phyloP scores from a whole-genome alignment of 2,329 filamentous ascomycete genomes.

The Aspergillus vadensis region DNA sequence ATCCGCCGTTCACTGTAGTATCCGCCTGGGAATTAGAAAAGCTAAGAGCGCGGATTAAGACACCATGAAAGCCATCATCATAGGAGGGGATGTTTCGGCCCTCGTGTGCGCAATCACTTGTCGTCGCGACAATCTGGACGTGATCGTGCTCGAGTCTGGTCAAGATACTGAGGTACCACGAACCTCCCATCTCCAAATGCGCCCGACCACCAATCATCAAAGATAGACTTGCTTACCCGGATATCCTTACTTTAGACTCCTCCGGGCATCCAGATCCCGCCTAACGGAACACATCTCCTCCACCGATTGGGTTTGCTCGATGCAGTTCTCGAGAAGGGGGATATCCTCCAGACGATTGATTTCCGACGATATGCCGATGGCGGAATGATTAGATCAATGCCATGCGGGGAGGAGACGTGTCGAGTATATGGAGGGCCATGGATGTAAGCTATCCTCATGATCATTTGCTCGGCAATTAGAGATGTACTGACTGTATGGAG shows the following conservation, averaged over 20 bases:
- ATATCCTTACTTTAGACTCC: neutral
- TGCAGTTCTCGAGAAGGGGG: neutral
- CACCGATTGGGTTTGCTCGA: neutral
- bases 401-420: neutral
- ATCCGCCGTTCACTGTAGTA: no score
- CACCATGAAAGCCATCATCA: slow-evolving; percentile 3
- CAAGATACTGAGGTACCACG: neutral
- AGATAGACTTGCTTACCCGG: neutral
- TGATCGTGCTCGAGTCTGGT: neutral
- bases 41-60: no score
- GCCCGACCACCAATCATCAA: neutral
- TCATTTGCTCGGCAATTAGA: neutral
- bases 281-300: slow-evolving; percentile 4
- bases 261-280: slow-evolving; percentile 6
- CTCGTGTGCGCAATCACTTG: slow-evolving; percentile 5
- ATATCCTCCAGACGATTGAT: neutral
- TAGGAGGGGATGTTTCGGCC: slow-evolving; percentile 2
- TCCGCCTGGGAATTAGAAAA: no score
- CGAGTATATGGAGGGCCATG: slow-evolving; percentile 1
- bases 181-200: neutral
- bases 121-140: neutral
- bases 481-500: neutral
- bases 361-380: slow-evolving; percentile 3
- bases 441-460: neutral
- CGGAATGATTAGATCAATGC: slow-evolving; percentile 1